Evolutionary conservation across 257 asterid genomes (phyloP), one percentile per base, ranked within the genome.

Genomic region (Solanum clarkiae): DNA sequence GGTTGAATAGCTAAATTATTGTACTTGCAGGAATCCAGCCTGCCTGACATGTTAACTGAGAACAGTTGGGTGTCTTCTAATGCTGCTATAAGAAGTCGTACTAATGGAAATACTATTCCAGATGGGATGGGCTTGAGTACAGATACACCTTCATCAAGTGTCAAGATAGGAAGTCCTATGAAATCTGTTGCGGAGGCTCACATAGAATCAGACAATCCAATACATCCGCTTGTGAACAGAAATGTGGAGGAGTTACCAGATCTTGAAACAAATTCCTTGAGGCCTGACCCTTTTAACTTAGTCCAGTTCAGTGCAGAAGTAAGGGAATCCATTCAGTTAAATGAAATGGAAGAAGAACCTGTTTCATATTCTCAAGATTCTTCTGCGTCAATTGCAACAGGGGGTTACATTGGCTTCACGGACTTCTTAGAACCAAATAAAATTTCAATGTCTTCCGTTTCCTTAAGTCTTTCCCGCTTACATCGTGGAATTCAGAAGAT

Each of bases 51-150:
- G 86, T 93, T 94, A 75, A 90, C 95, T 0, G 98, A 93, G 86
- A 95, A 92, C 83, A 93, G 94, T 86, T 92, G 96, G 99, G 91
- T 95, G 88, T 92, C 97, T 86, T 97, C 98, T 60, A 93, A 92
- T 70, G 92, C 94, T 15, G 86, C 87, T 74, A 92, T 97, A 77
- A 93, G 98, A 91, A 93, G 95, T 87, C 93, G 93, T 18, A 70
- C 81, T 53, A 84, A 69, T 49, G 80, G 82, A 51, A 77, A 16
- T 77, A 51, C 69, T 68, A 20, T 87, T 69, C 79, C 62, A 7
- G 90, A 87, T 82, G 91, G 86, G 84, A 87, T 88, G 49, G 82
- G 49, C 49, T 82, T 14, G 82, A 89, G 62, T 63, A 82, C 80
- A 88, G 85, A 84, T 82, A 87, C 68, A 57, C 86, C 92, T 49